A percentile compares a stretch with the other conserved stretches of the same genome.
phyloP scores from a whole-genome alignment of 2,329 filamentous ascomycete species.

The Alternaria hordeiaustralica region DNA sequence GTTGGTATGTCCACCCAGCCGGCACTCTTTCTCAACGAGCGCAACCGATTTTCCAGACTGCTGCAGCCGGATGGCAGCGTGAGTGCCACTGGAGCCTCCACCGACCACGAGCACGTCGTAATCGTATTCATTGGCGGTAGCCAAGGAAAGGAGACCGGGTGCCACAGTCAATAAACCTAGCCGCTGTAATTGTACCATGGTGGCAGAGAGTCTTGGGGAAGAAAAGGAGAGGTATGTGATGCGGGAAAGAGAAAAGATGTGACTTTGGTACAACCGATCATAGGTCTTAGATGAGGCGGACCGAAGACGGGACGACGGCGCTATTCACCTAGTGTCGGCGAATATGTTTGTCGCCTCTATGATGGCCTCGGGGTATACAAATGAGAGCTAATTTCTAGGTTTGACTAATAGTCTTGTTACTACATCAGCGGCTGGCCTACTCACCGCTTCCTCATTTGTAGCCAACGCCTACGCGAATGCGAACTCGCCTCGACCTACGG shows the following conservation, averaged over 20 bases:
- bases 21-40: constrained; percentile 1
- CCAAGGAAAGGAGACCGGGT: neutral
- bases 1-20: neutral
- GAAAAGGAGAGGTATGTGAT: neutral
- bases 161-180: neutral
- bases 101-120: constrained; percentile 2
- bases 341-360: neutral
- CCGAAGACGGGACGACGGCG: neutral
- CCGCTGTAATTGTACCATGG: neutral
- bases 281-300: neutral
- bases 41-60: constrained; percentile 1
- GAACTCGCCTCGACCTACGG: neutral
- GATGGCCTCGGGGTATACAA: neutral
- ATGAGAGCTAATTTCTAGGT: neutral
- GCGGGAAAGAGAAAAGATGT: neutral
- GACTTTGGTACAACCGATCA: neutral
- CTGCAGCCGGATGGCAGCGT: neutral
- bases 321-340: neutral
- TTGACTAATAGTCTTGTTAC: neutral
- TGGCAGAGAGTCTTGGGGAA: neutral
- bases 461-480: neutral
- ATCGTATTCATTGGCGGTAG: constrained; percentile 1
- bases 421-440: neutral
- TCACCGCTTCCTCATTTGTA: neutral
- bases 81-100: constrained; percentile 1